phyloP scores from a whole-genome alignment of 2,329 filamentous ascomycete species.

The Didymella keratinophila region DNA sequence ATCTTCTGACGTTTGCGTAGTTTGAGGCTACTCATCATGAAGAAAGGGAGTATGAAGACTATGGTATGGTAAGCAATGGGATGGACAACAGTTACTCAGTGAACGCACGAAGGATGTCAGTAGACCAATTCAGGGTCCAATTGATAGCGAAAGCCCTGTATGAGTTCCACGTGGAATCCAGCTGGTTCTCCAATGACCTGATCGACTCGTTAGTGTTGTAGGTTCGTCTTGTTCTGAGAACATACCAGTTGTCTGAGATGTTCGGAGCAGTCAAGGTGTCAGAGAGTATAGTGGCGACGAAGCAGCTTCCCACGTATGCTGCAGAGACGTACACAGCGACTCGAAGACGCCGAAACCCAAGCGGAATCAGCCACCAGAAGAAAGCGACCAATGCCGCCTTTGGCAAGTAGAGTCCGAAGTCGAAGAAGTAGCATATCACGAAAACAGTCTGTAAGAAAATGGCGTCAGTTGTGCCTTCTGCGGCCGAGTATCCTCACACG shows the following conservation, averaged over 20 bases:
- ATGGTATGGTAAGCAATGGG: background rate
- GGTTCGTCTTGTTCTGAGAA: background rate
- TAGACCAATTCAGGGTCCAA: conserved; percentile 31
- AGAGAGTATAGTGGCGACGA: conserved; percentile 26
- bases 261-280: conserved; percentile 23
- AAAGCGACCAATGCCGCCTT: conserved; percentile 33
- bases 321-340: conserved; percentile 25
- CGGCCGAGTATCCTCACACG: background rate
- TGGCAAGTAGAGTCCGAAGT: conserved; percentile 34
- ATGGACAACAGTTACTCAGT: background rate
- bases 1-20: conserved; percentile 35
- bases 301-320: conserved; percentile 17
- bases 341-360: conserved; percentile 29
- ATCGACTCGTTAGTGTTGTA: background rate
- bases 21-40: conserved; percentile 33
- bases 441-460: conserved; percentile 26
- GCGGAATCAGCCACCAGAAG: conserved; percentile 38
- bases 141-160: conserved; percentile 23
- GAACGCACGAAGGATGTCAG: conserved; percentile 28
- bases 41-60: conserved; percentile 35
- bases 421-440: conserved; percentile 30
- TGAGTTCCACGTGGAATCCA: conserved; percentile 31
- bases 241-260: conserved; percentile 33
- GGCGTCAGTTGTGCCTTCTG: background rate
- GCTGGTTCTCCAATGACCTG: conserved; percentile 32